These are phyloP conservation scores for Friedmanniomyces simplex DNA, from an alignment of 495 filamentous ascomycete species.

Conservation along the genomic window DNA sequence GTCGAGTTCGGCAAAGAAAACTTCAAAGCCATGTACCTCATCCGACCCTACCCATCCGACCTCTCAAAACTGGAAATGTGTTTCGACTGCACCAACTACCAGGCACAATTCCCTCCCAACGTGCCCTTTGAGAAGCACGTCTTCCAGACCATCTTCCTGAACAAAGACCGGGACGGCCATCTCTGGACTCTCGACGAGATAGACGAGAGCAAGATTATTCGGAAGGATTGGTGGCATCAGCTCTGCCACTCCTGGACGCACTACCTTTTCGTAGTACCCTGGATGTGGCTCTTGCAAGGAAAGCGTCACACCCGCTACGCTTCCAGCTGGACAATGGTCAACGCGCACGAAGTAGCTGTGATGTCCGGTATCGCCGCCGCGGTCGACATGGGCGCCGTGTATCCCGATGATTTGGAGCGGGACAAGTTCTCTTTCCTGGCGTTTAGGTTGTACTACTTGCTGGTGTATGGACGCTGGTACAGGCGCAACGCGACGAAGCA, in stretches of 20 bases:
- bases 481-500: constrained; percentile 30
- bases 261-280: constrained; percentile 64
- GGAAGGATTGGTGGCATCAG: constrained; percentile 76
- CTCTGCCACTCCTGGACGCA: constrained; percentile 75
- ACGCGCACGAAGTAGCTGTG: constrained; percentile 73
- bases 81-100: constrained; percentile 79
- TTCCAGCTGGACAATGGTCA: constrained; percentile 71
- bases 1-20: constrained; percentile 44
- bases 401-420: constrained; percentile 49
- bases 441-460: constrained; percentile 33
- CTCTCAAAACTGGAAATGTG: constrained; percentile 71
- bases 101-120: constrained; percentile 60
- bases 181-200: constrained; percentile 69
- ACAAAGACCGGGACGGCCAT: constrained; percentile 48
- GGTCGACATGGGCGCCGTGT: constrained; percentile 64
- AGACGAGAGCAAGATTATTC: constrained; percentile 56
- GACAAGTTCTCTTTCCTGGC: constrained; percentile 33
- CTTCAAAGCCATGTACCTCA: constrained; percentile 77
- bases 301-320: constrained; percentile 58
- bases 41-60: constrained; percentile 54
- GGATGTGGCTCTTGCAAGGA: constrained; percentile 74
- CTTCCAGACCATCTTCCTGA: constrained; percentile 76
- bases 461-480: constrained; percentile 33
- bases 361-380: constrained; percentile 73
- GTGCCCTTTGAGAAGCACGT: constrained; percentile 52